A percentile compares a stretch with the other conserved stretches of the same genome.
phyloP scores from a whole-genome alignment of 805 yeast species.

The Yamadazyma laniorum region DNA sequence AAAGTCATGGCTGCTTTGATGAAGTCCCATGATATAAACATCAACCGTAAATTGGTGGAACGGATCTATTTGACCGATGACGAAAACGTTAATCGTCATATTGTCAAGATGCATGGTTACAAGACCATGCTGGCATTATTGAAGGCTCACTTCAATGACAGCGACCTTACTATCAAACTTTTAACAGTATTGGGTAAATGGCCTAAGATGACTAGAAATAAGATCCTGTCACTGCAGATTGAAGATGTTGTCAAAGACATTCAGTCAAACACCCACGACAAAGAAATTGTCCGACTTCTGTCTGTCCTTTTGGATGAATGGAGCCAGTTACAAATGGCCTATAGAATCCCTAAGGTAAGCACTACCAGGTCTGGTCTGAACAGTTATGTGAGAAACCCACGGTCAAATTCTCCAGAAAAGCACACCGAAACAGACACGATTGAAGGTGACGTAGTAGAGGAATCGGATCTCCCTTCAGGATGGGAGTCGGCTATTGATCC shows the following conservation, averaged over 20 bases:
- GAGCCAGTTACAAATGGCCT: slow-evolving; percentile 76
- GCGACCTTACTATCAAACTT: slow-evolving; percentile 44
- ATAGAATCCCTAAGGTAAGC: slow-evolving; percentile 69
- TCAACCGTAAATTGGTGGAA: slow-evolving; percentile 64
- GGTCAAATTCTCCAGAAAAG: slow-evolving; percentile 18
- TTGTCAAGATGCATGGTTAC: slow-evolving; percentile 84
- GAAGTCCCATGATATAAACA: slow-evolving; percentile 67
- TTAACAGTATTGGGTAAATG: slow-evolving; percentile 55
- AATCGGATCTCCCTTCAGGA: slow-evolving; percentile 50
- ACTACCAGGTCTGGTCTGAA: slow-evolving; percentile 3
- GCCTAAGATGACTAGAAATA: slow-evolving; percentile 67
- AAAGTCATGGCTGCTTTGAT: slow-evolving; percentile 78
- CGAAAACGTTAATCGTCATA: slow-evolving; percentile 49
- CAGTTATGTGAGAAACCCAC: slow-evolving; percentile 22
- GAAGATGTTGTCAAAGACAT: slow-evolving; percentile 58
- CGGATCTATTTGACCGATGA: slow-evolving; percentile 59
- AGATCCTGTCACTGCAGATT: slow-evolving; percentile 70
- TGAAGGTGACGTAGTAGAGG: slow-evolving; percentile 3
- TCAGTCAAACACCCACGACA: slow-evolving; percentile 19
- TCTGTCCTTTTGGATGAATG: slow-evolving; percentile 57
- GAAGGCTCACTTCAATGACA: slow-evolving; percentile 30
- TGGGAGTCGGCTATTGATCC: slow-evolving; percentile 62
- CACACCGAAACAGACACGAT: neutral
- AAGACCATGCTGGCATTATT: slow-evolving; percentile 68
- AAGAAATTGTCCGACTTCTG: slow-evolving; percentile 36